Base-by-base conservation (phyloP, 768 basidiomycete genomes). In the Tulasnella sp. region DNA sequence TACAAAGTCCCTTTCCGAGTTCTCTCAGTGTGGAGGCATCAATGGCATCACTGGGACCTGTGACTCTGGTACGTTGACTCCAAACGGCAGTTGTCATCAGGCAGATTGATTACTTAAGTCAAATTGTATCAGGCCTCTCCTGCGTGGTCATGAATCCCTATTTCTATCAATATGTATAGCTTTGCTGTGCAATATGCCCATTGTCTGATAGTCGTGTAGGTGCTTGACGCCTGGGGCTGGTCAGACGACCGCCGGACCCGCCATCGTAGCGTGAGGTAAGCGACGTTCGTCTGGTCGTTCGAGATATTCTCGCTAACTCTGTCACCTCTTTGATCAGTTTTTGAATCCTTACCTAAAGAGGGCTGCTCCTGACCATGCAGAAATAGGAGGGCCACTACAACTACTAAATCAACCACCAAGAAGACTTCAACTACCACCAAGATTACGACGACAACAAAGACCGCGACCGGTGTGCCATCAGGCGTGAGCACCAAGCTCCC, bases 401-500 rank as follows among this genome's bases (percentile, higher is more conserved):
- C 34, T 17, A 67, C 65, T 17, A 67, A 67, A 17, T 39, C 65
- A 5, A 67, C 40, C 68, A 26, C 71, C 16, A 72, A 34, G 11
- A 72, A 37, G 16, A 22, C 71, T 16, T 39, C 65, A 4, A 39
- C 71, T 26, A 71, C 47, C 41, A 71, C 69, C 40, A 71, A 71
- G 69, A 52, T 44, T 63, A 71, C 69, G 62, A 37, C 71, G 32
- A 37, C 71, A 36, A 68, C 71, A 32, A 68, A 52, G 71, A 16
- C 29, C n/a, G 64, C 64, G 19, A 68, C 66, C 8, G 16, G n/a
- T n/a, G n/a, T n/a, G n/a, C n/a, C n/a, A n/a, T n/a, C n/a, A n/a
- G n/a, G n/a, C n/a, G n/a, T n/a, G n/a, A n/a, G n/a, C n/a, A 52
- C 47, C 2, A 52, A 19, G 5, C 47, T 52, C 9, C 47, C 47